A percentile compares a stretch with the other conserved stretches of the same genome.
These are phyloP conservation scores for Cystobasidiaceae sp. DNA, from an alignment of 1,284 basidiomycete species.

Conservation along the genomic window DNA sequence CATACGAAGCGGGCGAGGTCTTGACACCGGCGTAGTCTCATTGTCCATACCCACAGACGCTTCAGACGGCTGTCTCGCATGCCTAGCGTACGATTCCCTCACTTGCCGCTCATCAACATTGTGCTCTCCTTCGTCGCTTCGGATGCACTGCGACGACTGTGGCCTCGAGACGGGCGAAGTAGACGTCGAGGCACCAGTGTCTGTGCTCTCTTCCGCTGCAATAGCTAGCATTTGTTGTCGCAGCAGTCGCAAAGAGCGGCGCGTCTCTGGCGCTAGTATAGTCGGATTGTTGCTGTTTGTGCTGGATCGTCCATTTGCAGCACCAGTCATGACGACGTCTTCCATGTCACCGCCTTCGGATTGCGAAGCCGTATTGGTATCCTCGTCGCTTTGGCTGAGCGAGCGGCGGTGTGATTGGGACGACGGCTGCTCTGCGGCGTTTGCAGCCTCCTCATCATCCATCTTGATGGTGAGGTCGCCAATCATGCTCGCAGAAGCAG, in stretches of 20 bases:
- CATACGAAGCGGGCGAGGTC: not conserved
- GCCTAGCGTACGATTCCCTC: too few relatives aligned
- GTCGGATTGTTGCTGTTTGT: too few relatives aligned
- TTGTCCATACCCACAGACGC: not conserved
- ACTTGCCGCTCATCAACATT: too few relatives aligned
- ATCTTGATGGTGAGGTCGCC: constrained; percentile 3
- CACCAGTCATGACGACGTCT: not conserved
- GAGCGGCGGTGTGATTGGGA: too few relatives aligned
- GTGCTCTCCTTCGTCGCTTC: too few relatives aligned
- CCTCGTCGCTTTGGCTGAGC: too few relatives aligned
- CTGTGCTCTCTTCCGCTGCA: not conserved
- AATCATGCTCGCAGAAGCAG: not conserved
- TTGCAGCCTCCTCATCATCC: not conserved
- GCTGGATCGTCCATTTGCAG: too few relatives aligned
- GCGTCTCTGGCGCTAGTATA: too few relatives aligned
- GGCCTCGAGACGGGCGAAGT: constrained; percentile 14
- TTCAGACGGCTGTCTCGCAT: too few relatives aligned
- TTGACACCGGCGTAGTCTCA: not conserved
- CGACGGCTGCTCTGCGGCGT: not conserved
- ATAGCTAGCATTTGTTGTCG: too few relatives aligned
- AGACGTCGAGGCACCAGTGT: constrained; percentile 11
- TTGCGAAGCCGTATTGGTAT: too few relatives aligned
- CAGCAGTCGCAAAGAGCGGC: too few relatives aligned
- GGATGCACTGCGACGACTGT: not conserved
- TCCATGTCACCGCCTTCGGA: not conserved